Conservation (phyloP, 139 green algal genomes). For the Coelastrella sp. region DNA sequence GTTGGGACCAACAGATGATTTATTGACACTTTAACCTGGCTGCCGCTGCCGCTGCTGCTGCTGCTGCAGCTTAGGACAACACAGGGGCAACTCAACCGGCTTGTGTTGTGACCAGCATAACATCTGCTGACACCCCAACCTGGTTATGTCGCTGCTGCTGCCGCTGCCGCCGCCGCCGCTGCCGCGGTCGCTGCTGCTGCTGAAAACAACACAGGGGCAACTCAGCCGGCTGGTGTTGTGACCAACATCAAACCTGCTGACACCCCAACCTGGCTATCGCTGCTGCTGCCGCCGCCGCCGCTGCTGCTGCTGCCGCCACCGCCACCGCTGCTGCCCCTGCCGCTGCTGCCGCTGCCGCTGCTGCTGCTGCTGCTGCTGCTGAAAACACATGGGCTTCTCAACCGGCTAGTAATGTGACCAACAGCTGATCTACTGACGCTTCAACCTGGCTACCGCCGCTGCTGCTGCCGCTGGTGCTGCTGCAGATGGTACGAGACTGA, state of each 20-base stretch:
- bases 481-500: slow-evolving; percentile 34
- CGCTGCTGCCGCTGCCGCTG: background rate
- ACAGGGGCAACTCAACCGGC: background rate
- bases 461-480: background rate
- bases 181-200: background rate
- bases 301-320: background rate
- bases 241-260: background rate
- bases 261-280: too few relatives aligned
- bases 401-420: background rate
- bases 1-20: background rate
- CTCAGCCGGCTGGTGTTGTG: background rate
- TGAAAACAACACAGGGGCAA: background rate
- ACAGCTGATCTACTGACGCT: background rate
- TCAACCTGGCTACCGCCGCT: background rate
- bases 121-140: background rate
- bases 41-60: background rate
- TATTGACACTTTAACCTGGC: background rate
- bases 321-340: background rate
- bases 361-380: background rate
- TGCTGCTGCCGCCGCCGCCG: background rate
- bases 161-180: background rate
- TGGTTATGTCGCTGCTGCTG: background rate
- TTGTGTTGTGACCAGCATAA: background rate
- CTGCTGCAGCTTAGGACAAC: background rate
- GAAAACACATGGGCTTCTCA: too few relatives aligned